phyloP scores from a whole-genome alignment of 371 early-diverging fungal genomes.

The Actinomucor elegans region DNA sequence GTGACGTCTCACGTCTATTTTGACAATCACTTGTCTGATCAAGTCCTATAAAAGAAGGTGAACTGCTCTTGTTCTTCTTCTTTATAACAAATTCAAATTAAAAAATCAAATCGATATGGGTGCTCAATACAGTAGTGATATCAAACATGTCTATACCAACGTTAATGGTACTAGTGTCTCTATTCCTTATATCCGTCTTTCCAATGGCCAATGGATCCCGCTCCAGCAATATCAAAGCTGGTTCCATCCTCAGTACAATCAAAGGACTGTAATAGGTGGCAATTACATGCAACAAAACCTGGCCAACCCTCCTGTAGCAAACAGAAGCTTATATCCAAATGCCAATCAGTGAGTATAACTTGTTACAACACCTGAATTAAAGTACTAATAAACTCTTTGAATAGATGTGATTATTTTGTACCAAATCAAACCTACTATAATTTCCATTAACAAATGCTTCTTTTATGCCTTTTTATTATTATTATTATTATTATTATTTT shows the following conservation, averaged over 20 bases:
- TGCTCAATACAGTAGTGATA: slow-evolving; percentile 8
- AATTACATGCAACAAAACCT: not conserved
- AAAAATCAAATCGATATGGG: slow-evolving; percentile 15
- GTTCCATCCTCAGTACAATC: not conserved
- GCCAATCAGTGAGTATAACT: not conserved
- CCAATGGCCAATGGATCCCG: slow-evolving; percentile 17
- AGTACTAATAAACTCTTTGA: too few relatives aligned
- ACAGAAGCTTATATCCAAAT: not conserved
- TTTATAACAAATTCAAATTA: not conserved
- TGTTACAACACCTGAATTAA: too few relatives aligned
- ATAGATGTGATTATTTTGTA: not conserved
- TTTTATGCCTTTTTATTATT: too few relatives aligned
- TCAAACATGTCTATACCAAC: slow-evolving; percentile 7
- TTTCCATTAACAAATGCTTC: too few relatives aligned
- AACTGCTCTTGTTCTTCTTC: not conserved
- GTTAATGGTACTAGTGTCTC: slow-evolving; percentile 5
- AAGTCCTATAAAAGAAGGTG: not conserved
- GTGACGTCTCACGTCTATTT: slow-evolving; percentile 4
- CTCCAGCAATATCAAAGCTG: slow-evolving; percentile 3
- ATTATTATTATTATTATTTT: too few relatives aligned
- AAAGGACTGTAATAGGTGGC: not conserved
- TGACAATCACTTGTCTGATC: slow-evolving; percentile 6
- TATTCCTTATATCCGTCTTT: slow-evolving; percentile 9
- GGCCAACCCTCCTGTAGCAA: not conserved
- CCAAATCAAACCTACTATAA: slow-evolving; percentile 5